These are phyloP conservation scores for Chondrus crispus DNA, from an alignment of 23 red algal species.

Conservation along the genomic window DNA sequence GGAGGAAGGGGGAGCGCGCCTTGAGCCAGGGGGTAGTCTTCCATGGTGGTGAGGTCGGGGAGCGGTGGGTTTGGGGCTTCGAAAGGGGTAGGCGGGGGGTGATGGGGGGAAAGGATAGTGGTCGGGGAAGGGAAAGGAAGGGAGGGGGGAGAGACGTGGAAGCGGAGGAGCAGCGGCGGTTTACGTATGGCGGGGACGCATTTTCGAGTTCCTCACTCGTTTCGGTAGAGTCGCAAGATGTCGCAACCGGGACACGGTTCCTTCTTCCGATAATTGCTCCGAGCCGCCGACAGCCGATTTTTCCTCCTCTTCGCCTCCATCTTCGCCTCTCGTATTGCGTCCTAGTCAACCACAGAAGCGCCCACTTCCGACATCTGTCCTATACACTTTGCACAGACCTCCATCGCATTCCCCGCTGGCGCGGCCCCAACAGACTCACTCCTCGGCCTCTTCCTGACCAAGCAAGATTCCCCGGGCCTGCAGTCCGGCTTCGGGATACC, in stretches of 20 bases:
- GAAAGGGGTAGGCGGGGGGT: not conserved
- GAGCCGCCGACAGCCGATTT: not conserved
- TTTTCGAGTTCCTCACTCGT: too few relatives aligned
- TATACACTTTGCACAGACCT: too few relatives aligned
- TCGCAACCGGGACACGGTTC: too few relatives aligned
- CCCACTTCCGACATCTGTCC: too few relatives aligned
- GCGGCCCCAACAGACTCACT: not conserved
- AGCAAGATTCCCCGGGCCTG: too few relatives aligned
- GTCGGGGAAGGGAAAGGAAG: not conserved
- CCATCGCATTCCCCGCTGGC: too few relatives aligned
- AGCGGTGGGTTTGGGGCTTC: too few relatives aligned
- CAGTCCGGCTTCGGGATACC: too few relatives aligned
- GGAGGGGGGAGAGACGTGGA: not conserved
- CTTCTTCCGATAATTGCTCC: not conserved
- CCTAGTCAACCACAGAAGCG: not conserved
- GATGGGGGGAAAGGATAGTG: not conserved
- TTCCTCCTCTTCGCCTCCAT: not conserved
- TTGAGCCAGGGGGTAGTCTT: conserved; percentile 28
- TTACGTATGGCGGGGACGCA: too few relatives aligned
- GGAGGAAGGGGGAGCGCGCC: conserved; percentile 13
- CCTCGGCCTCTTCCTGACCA: not conserved
- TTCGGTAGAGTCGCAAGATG: too few relatives aligned
- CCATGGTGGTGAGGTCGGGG: too few relatives aligned
- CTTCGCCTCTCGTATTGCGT: not conserved
- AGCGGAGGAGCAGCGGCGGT: not conserved